A percentile compares a stretch with the other conserved stretches of the same genome.
These are phyloP conservation scores for Fomitopsis betulina DNA, from an alignment of 1,284 basidiomycete genomes.

Conservation along the genomic window DNA sequence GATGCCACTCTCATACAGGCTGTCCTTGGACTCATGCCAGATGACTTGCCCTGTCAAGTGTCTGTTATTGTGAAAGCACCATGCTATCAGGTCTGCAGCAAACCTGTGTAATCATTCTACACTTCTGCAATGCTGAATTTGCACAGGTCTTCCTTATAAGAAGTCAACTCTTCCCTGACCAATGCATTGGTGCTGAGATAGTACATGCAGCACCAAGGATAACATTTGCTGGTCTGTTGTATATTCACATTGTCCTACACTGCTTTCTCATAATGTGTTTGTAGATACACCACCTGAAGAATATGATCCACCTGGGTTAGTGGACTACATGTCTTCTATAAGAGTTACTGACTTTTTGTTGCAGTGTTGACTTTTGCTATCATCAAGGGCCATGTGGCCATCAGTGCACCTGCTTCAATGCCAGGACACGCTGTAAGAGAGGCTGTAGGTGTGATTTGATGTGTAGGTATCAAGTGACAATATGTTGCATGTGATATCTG, in stretches of 20 bases:
- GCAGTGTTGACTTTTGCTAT: conserved; percentile 32
- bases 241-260: background rate
- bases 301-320: background rate
- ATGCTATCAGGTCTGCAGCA: conserved; percentile 33
- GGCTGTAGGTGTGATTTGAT: conserved; percentile 16
- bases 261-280: background rate
- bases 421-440: conserved; percentile 15
- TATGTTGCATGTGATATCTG: background rate
- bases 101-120: background rate
- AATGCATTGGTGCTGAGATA: background rate
- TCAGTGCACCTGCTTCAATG: conserved; percentile 31
- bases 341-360: background rate
- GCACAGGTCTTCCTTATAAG: conserved; percentile 27
- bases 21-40: conserved; percentile 23
- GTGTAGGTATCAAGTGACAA: conserved; percentile 25
- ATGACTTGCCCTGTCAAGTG: conserved; percentile 32
- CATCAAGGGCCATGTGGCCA: conserved; percentile 38
- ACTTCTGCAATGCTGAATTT: background rate
- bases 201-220: background rate
- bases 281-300: background rate
- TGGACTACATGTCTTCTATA: background rate
- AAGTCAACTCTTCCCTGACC: conserved; percentile 12
- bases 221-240: background rate
- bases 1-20: background rate
- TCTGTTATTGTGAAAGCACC: conserved; percentile 34